These are phyloP conservation scores for Aspergillus glaucus DNA, from an alignment of 2,329 filamentous ascomycete genomes.

Conservation along the genomic window DNA sequence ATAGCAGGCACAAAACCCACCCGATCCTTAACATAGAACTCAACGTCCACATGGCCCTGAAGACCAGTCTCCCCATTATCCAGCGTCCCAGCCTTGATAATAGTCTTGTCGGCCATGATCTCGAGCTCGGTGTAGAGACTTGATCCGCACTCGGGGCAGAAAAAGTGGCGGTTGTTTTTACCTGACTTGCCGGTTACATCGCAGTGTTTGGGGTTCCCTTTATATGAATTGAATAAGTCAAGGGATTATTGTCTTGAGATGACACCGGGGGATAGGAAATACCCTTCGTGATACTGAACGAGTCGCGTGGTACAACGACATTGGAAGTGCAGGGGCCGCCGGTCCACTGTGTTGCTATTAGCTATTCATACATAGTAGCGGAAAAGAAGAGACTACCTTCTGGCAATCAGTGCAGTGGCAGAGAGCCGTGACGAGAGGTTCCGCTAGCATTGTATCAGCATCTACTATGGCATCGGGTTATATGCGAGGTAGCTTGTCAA, in stretches of 20 bases:
- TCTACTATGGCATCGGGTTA: background rate
- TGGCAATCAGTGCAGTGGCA: slow-evolving; percentile 53
- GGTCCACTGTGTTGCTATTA: slow-evolving; percentile 47
- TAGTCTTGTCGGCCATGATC: slow-evolving; percentile 46
- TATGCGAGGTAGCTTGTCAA: background rate
- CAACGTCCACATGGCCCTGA: slow-evolving; percentile 41
- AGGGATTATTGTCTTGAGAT: slow-evolving; percentile 35
- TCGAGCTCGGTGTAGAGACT: slow-evolving; percentile 49
- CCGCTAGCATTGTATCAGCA: slow-evolving; percentile 25
- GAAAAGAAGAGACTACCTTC: slow-evolving; percentile 36
- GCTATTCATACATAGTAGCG: slow-evolving; percentile 21
- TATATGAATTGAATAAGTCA: slow-evolving; percentile 28
- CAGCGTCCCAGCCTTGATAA: slow-evolving; percentile 48
- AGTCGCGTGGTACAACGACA: slow-evolving; percentile 42
- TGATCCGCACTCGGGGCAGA: slow-evolving; percentile 49
- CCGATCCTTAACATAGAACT: slow-evolving; percentile 50
- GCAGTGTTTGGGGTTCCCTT: slow-evolving; percentile 45
- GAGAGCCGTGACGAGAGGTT: slow-evolving; percentile 41
- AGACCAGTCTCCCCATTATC: slow-evolving; percentile 45
- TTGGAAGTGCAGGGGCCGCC: slow-evolving; percentile 53
- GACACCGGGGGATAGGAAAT: slow-evolving; percentile 29
- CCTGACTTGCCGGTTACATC: slow-evolving; percentile 45
- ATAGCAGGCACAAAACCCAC: slow-evolving; percentile 38
- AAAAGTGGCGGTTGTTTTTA: slow-evolving; percentile 52
- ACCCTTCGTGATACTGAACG: slow-evolving; percentile 48